Percentiles rank a stretch among this genome's conserved stretches.
Conservation (phyloP, 345 rosid species). For the Brassica nigra region DNA sequence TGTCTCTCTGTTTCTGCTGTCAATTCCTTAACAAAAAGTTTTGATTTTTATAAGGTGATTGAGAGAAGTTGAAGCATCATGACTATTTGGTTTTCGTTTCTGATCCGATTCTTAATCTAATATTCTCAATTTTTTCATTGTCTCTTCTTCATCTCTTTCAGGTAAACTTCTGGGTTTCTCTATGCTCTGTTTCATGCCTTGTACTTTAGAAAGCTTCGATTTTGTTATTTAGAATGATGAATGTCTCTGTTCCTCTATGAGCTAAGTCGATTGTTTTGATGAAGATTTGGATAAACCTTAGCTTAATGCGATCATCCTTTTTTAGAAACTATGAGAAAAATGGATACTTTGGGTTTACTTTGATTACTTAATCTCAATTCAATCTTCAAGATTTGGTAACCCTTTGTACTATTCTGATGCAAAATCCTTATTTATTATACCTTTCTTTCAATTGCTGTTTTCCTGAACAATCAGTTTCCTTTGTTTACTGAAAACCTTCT, state of each 20-base stretch:
- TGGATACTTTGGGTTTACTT: constrained; percentile 8
- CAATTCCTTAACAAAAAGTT: neutral
- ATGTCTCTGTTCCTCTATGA: neutral
- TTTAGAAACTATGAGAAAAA: neutral
- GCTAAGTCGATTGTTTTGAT: neutral
- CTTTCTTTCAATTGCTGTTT: constrained; percentile 31
- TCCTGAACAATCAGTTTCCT: constrained; percentile 13
- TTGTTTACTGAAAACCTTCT: constrained; percentile 8
- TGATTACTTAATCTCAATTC: constrained; percentile 2
- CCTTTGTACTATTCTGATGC: neutral
- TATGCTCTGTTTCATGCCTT: constrained; percentile 14
- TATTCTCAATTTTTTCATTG: neutral
- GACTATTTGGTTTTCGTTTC: constrained; percentile 11
- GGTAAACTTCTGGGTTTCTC: constrained; percentile 21
- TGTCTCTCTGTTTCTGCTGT: constrained; percentile 16
- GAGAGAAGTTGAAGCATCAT: constrained; percentile 18
- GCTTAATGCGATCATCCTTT: neutral
- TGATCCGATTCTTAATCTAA: constrained; percentile 28
- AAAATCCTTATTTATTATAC: constrained; percentile 19
- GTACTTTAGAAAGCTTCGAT: neutral
- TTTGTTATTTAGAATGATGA: constrained; percentile 10
- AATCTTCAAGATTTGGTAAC: constrained; percentile 17
- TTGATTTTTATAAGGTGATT: constrained; percentile 17
- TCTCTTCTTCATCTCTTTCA: constrained; percentile 4
- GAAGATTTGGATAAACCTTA: neutral